Evolutionary conservation across 2,329 filamentous ascomycete genomes (phyloP), one percentile per base, ranked within the genome.

Genomic region (Fusarium virguliforme): DNA sequence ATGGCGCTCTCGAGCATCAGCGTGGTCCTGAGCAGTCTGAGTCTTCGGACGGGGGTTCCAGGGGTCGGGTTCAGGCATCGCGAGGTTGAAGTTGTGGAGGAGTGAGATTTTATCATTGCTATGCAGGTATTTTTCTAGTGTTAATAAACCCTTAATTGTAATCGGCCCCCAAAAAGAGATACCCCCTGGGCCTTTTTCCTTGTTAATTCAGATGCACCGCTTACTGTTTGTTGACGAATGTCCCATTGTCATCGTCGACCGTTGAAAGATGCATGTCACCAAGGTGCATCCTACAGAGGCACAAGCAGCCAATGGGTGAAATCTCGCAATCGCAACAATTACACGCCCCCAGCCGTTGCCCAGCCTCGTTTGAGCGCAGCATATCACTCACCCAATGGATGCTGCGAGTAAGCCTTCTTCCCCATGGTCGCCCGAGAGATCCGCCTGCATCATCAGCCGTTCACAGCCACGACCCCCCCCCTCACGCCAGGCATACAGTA

Each of bases 1-100:
- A 98, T 98, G 95, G 95, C 95, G 28, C 81, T 95, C 79, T 97
- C 94, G 81, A 95, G 92, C 80, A 91, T 98, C 72, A 96, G 93
- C 76, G 95, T 98, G 50, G 92, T 98, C 56, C 82, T 89, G 77
- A 97, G 94, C 79, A 95, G 92, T 82, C 81, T 97, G 76, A 85
- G 90, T 55, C 81, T 98, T 82, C 88, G 91, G 78, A 86, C 79
- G 60, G 70, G 78, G 54, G 64, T 86, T 10, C 82, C 83, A 8
- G 74, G 80, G 24, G 37, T 87, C 9, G 85, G 85, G 2, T 88
- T 85, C 74, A 78, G 83, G 64, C 64, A 67, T 43, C 66, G 63
- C 30, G 61, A 55, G 46, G 59, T 73, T 38, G 71, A 61, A 28
- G 64, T 62, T 15, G 64, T 50, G 34, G 56, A 67, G 53, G 48